Percentiles rank a stretch among this genome's conserved stretches.
These are phyloP conservation scores for Podospora conica DNA, from an alignment of 495 filamentous ascomycete species.

Conservation along the genomic window DNA sequence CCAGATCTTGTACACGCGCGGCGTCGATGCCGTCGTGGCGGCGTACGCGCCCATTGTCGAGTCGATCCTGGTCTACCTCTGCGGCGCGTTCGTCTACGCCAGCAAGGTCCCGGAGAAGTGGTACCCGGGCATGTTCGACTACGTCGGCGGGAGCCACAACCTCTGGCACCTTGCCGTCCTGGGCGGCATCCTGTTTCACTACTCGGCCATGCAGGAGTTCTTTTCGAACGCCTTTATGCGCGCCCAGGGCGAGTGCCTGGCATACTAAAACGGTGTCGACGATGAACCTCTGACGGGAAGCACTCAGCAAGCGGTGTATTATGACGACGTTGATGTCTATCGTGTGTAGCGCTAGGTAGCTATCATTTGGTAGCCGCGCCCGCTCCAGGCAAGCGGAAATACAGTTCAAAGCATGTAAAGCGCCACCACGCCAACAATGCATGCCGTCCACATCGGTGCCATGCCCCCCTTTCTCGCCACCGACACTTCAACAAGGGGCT, in stretches of 20 bases:
- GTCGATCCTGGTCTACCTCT: conserved; percentile 76
- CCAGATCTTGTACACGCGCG: conserved; percentile 72
- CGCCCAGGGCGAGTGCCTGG: conserved; percentile 48
- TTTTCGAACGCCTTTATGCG: conserved; percentile 79
- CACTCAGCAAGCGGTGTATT: not conserved
- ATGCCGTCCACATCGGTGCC: conserved; percentile 15
- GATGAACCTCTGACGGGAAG: not conserved
- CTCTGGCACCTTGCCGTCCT: conserved; percentile 96
- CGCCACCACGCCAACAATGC: conserved; percentile 16
- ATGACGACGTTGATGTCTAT: not conserved
- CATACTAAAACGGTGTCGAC: conserved; percentile 25
- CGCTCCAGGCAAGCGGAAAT: not conserved
- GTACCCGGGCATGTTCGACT: conserved; percentile 89
- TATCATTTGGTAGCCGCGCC: not conserved
- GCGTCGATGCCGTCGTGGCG: conserved; percentile 65
- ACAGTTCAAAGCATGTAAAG: conserved; percentile 19
- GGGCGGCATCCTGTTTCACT: conserved; percentile 95
- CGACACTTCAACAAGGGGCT: conserved; percentile 12
- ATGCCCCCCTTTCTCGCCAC: conserved; percentile 10
- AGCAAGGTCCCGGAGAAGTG: conserved; percentile 89
- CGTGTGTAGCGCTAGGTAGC: not conserved
- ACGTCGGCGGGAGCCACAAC: conserved; percentile 90
- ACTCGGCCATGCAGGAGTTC: conserved; percentile 90
- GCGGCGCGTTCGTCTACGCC: conserved; percentile 85
- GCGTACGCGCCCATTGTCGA: conserved; percentile 90